Evolutionary conservation across 169 alveolate genomes (phyloP).

Genomic region (Plasmodium sp.): DNA sequence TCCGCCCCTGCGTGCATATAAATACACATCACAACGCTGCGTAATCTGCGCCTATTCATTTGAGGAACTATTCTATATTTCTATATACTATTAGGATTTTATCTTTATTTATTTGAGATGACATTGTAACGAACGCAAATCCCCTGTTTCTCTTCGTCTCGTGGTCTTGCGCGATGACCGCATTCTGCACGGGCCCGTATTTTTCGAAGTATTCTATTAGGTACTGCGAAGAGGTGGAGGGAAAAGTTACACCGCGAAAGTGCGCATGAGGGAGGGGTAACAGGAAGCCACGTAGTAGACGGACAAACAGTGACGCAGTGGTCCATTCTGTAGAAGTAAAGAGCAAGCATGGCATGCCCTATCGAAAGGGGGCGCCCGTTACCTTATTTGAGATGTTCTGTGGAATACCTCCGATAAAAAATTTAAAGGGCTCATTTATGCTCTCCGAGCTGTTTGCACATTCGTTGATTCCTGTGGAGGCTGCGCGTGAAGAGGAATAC

Average conservation of each 20-base stretch:
- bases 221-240: neutral
- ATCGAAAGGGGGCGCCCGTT: neutral
- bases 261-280: neutral
- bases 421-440: slow-evolving; percentile 56
- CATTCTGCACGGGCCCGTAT: slow-evolving; percentile 64
- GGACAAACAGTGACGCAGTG: neutral
- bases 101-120: slow-evolving; percentile 60
- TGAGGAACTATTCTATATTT: neutral
- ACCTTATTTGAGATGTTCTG: slow-evolving; percentile 59
- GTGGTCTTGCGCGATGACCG: slow-evolving; percentile 67
- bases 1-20: neutral
- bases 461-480: slow-evolving; percentile 69
- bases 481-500: neutral
- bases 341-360: neutral
- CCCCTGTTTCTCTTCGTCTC: slow-evolving; percentile 70
- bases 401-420: slow-evolving; percentile 72
- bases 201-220: slow-evolving; percentile 62
- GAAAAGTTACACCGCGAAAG: neutral
- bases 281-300: neutral
- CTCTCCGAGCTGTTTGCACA: slow-evolving; percentile 18
- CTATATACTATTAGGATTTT: slow-evolving; percentile 35
- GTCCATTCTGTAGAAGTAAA: neutral
- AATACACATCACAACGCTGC: neutral
- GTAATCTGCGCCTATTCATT: slow-evolving; percentile 1
- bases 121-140: slow-evolving; percentile 72